Conservation (phyloP, 139 green algal genomes). For the Volvox africanus region DNA sequence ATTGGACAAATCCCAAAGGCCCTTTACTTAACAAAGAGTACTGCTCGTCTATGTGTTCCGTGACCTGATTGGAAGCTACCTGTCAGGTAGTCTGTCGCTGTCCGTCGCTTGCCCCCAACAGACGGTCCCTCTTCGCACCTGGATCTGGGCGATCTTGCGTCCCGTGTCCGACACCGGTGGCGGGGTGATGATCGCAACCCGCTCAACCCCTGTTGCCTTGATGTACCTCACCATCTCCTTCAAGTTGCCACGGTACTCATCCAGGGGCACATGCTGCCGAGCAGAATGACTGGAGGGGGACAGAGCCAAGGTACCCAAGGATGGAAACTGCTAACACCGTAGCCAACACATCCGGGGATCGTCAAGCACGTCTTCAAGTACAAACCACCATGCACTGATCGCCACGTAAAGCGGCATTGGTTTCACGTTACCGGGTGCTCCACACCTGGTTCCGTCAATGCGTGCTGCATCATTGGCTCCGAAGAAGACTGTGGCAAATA, state of each 20-base stretch:
- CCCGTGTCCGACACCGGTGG: slow-evolving; percentile 77
- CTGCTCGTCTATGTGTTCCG: too few species aligned
- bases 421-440: background rate
- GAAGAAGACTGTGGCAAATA: slow-evolving; percentile 79
- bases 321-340: too few species aligned
- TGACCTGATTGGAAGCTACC: too few species aligned
- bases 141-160: slow-evolving; percentile 65
- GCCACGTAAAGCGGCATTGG: background rate
- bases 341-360: too few species aligned
- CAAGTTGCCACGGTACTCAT: slow-evolving; percentile 81
- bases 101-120: too few species aligned
- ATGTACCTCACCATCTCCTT: slow-evolving; percentile 67
- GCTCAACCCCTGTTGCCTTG: slow-evolving; percentile 37
- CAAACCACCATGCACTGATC: too few species aligned
- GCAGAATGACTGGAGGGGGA: slow-evolving; percentile 23
- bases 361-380: too few species aligned
- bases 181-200: slow-evolving; percentile 82
- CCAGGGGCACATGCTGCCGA: slow-evolving; percentile 89
- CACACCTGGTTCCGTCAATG: slow-evolving; percentile 60
- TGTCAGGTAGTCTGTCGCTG: too few species aligned
- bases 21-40: too few species aligned
- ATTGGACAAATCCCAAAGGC: background rate
- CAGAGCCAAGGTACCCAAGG: too few species aligned
- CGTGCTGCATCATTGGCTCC: slow-evolving; percentile 94
- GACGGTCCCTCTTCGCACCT: slow-evolving; percentile 14